These are phyloP conservation scores for Lactarius tabidus DNA, from an alignment of 768 basidiomycete genomes.

Conservation along the genomic window DNA sequence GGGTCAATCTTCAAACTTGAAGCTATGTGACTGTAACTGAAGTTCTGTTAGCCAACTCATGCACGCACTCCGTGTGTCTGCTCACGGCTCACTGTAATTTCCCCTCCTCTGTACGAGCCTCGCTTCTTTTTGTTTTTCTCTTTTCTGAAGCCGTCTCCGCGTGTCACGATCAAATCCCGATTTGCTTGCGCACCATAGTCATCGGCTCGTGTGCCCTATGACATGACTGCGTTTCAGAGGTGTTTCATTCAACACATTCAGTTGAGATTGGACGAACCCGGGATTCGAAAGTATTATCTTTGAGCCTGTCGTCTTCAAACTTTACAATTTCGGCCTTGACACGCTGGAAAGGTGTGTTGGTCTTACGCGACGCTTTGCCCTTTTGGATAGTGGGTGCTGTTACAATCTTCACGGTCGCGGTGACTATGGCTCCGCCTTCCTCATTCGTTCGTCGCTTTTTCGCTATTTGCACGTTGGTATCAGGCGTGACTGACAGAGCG, in stretches of 20 bases:
- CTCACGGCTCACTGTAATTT: conserved; percentile 67
- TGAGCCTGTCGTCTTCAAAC: conserved; percentile 44
- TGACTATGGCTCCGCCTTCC: conserved; percentile 14
- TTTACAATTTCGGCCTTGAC: conserved; percentile 62
- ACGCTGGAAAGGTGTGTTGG: conserved; percentile 73
- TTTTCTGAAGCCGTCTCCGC: conserved; percentile 93
- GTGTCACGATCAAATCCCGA: conserved; percentile 85
- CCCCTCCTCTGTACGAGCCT: conserved; percentile 90
- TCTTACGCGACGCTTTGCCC: conserved; percentile 37
- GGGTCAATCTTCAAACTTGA: conserved; percentile 64
- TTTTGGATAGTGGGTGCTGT: conserved; percentile 24
- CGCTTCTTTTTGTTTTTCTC: conserved; percentile 99
- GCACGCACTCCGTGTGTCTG: not conserved
- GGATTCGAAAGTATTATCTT: conserved; percentile 76
- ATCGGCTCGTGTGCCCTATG: conserved; percentile 55
- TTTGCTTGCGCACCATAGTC: conserved; percentile 90
- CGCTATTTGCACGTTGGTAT: conserved; percentile 1
- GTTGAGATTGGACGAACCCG: conserved; percentile 48
- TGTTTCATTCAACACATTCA: conserved; percentile 7
- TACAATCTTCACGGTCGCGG: conserved; percentile 4
- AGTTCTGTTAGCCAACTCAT: not conserved
- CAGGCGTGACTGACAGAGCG: not conserved
- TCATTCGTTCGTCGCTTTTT: conserved; percentile 24
- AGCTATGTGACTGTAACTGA: conserved; percentile 80
- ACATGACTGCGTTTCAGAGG: conserved; percentile 15